phyloP scores from a whole-genome alignment of 139 green algal species.

The Coccomyxa sp. region DNA sequence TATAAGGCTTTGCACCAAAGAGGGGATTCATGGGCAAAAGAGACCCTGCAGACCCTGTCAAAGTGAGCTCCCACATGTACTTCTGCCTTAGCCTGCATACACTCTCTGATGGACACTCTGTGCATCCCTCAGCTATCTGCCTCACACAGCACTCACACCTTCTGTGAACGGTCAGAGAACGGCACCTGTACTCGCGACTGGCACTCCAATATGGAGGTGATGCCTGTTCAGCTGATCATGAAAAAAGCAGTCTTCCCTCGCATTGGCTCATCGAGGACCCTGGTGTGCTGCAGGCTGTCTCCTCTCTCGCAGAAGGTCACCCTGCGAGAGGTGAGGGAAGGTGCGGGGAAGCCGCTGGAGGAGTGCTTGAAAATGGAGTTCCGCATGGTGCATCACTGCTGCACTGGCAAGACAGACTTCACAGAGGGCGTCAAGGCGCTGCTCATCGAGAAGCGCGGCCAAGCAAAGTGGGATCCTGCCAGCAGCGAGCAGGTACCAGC shows the following conservation, averaged over 20 bases:
- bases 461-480: slow-evolving; percentile 57
- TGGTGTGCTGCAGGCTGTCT: slow-evolving; percentile 14
- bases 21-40: slow-evolving; percentile 5
- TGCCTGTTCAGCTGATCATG: not conserved
- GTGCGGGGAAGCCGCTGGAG: slow-evolving; percentile 23
- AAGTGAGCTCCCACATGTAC: not conserved
- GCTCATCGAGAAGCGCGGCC: slow-evolving; percentile 69
- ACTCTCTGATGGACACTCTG: not conserved
- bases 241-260: not conserved
- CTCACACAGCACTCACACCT: no score
- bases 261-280: not conserved
- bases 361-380: slow-evolving; percentile 66
- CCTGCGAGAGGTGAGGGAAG: slow-evolving; percentile 31
- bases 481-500: slow-evolving; percentile 38
- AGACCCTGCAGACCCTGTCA: slow-evolving; percentile 13
- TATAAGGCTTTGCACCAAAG: slow-evolving; percentile 5
- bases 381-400: slow-evolving; percentile 42
- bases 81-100: not conserved
- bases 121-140: no score
- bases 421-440: slow-evolving; percentile 62
- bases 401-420: slow-evolving; percentile 39
- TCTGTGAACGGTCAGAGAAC: no score
- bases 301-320: slow-evolving; percentile 35
- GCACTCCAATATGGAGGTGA: not conserved
- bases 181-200: not conserved